A percentile compares a stretch with the other conserved stretches of the same genome.
These are phyloP conservation scores for Fomitopsis serialis DNA, from an alignment of 768 basidiomycete genomes.

Conservation along the genomic window DNA sequence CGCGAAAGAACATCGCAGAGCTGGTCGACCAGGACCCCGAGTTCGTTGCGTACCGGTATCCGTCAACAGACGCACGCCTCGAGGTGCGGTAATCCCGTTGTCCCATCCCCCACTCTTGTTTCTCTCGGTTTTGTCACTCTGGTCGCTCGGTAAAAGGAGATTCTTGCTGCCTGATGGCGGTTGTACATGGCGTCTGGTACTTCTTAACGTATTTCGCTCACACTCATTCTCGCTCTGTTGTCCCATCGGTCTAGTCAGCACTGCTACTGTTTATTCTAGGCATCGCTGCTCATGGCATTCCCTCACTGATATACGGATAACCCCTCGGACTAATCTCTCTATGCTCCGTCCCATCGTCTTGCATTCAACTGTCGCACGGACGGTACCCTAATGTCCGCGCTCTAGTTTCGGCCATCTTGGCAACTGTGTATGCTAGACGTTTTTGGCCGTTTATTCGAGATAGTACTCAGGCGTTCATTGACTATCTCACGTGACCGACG, in stretches of 20 bases:
- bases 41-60: constrained; percentile 85
- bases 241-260: background rate
- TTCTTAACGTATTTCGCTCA: constrained; percentile 2
- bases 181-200: background rate
- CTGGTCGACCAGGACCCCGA: constrained; percentile 82
- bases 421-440: background rate
- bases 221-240: background rate
- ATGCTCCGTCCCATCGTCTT: constrained; percentile 1
- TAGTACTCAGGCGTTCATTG: background rate
- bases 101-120: constrained; percentile 1
- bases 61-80: constrained; percentile 67
- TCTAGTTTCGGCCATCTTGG: background rate
- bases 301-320: background rate
- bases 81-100: constrained; percentile 45
- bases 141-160: background rate
- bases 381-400: constrained; percentile 2
- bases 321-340: constrained; percentile 2
- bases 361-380: background rate
- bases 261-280: background rate
- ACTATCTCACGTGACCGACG: background rate
- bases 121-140: background rate
- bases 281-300: constrained; percentile 1
- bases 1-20: constrained; percentile 69
- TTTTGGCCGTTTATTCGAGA: constrained; percentile 14
- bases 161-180: background rate